These are phyloP conservation scores for Hanseniaspora gamundiae DNA, from an alignment of 1,139 yeast genomes.

Conservation along the genomic window DNA sequence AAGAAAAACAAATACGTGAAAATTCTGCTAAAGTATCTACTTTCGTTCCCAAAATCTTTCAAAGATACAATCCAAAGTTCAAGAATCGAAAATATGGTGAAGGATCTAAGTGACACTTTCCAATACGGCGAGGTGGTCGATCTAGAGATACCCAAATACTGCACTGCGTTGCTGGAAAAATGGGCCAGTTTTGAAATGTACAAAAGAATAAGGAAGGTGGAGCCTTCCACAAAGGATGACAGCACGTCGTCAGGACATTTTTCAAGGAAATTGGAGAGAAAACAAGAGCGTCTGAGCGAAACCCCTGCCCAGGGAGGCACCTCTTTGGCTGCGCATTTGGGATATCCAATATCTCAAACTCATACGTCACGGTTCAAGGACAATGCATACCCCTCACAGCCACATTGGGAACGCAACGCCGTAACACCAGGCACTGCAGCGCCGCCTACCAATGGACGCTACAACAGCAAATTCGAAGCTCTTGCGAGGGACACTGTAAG, in stretches of 20 bases:
- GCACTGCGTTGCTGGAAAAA: slow-evolving; percentile 39
- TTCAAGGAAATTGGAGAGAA: slow-evolving; percentile 17
- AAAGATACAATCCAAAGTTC: slow-evolving; percentile 73
- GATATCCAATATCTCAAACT: slow-evolving; percentile 24
- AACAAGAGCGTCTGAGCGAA: slow-evolving; percentile 8
- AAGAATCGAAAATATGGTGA: slow-evolving; percentile 56
- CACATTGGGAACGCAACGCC: slow-evolving; percentile 2
- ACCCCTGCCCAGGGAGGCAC: not conserved
- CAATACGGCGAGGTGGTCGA: slow-evolving; percentile 13
- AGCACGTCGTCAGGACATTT: slow-evolving; percentile 13
- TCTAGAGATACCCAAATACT: slow-evolving; percentile 31
- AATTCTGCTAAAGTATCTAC: slow-evolving; percentile 44
- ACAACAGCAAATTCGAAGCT: no score
- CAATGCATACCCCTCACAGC: slow-evolving; percentile 20
- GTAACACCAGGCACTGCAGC: no score
- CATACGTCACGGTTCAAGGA: slow-evolving; percentile 22
- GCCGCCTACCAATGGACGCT: no score
- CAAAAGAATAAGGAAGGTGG: slow-evolving; percentile 40
- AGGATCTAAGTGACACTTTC: slow-evolving; percentile 7
- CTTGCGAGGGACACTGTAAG: no score
- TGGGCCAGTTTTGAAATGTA: slow-evolving; percentile 78
- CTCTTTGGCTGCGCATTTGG: slow-evolving; percentile 25
- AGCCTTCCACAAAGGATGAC: slow-evolving; percentile 25
- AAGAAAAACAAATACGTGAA: slow-evolving; percentile 25
- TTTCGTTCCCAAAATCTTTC: slow-evolving; percentile 71